Base-by-base conservation (phyloP, 106 monocot species). In the Dioscorea dumetorum region DNA sequence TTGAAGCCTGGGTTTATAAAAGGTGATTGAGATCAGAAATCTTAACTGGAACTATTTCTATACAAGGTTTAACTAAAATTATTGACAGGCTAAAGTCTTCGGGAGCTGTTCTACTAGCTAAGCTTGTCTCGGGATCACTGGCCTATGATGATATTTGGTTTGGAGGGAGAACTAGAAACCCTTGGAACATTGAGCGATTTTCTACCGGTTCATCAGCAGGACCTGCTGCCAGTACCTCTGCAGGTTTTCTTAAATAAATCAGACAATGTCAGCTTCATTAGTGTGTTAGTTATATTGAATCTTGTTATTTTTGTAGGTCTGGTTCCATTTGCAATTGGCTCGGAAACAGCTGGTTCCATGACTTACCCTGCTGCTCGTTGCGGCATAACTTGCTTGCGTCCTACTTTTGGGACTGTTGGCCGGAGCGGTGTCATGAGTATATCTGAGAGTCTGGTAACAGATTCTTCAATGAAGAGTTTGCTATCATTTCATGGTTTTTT, bases 61-160 rank as follows among this genome's bases (percentile, higher is more conserved):
- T 50, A 49, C 2, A 58, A 41, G 10, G 10, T 41, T 41, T 41
- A 10, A 41, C 5, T 41, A 6, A 41, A 41, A 41, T 41, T 41
- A 41, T 13, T 10, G 24, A 18, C 77, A 95, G 95, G 74, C 63
- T 95, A 50, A 91, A 85, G 58, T 67, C 76, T 70, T 73, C 95
- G 22, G 95, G 95, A 24, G 91, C 85, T 6, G 91, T 95, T 67
- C 91, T 95, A 50, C 72, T 91, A 23, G 91, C 85, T 19, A 95
- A 95, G 71, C 85, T 91, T 61, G 95, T 86, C 23, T 61, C 95
- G 31, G 95, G 95, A 53, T 95, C 95, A 22, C 75, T 95, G n/a
- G 95, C 95, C 69, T 95, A 95, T 78, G 95, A 95, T 82, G 91
- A 91, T 63, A 95, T 95, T 20, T 95, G 95, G 95, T 95, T 91